Evolutionary conservation across 2,329 filamentous ascomycete species (phyloP).

Genomic region (Cordyceps tenuipes): DNA sequence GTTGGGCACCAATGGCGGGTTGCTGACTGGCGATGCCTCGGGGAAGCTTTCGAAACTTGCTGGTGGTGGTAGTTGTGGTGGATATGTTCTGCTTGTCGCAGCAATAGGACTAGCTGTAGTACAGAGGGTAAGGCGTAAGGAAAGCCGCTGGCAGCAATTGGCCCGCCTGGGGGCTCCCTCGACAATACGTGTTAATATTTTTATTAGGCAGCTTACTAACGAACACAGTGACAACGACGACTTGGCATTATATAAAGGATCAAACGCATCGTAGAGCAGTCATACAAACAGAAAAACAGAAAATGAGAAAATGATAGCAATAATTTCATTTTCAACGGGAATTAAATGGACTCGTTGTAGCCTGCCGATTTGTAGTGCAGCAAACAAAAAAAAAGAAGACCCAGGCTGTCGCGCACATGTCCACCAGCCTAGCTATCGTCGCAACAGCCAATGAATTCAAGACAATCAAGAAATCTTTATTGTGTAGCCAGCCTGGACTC

Average conservation of each 20-base stretch:
- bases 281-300: neutral
- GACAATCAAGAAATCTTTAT: neutral
- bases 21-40: slow-evolving; percentile 6
- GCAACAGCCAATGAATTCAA: neutral
- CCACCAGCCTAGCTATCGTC: too few species aligned
- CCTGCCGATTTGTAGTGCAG: too few species aligned
- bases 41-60: neutral
- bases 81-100: neutral
- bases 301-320: too few species aligned
- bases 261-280: neutral
- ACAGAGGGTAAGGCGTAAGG: too few species aligned
- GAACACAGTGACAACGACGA: neutral
- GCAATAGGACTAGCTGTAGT: neutral
- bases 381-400: too few species aligned
- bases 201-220: slow-evolving; percentile 1
- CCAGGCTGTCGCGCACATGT: too few species aligned
- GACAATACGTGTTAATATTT: slow-evolving; percentile 9
- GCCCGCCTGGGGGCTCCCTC: neutral
- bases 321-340: too few species aligned
- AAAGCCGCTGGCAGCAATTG: slow-evolving; percentile 1
- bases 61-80: neutral
- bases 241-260: neutral
- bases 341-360: too few species aligned
- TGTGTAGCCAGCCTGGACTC: neutral
- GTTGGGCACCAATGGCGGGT: slow-evolving; percentile 6